These are phyloP conservation scores for Ophiostoma ips DNA, from an alignment of 2,329 filamentous ascomycete genomes.

Conservation along the genomic window DNA sequence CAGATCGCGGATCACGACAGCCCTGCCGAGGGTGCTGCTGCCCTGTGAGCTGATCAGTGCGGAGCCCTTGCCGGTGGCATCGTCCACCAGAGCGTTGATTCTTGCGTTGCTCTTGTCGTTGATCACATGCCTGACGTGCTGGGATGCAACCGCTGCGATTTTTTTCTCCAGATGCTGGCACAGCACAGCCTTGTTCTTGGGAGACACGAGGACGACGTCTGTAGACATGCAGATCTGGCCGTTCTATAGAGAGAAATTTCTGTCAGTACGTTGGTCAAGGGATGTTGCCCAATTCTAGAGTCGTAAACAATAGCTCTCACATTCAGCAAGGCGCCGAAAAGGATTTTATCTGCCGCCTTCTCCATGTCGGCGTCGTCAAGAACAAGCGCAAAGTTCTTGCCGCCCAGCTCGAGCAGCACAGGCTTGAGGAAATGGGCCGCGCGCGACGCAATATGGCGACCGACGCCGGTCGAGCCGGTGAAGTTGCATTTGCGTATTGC, in stretches of 20 bases:
- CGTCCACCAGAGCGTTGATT: constrained; percentile 50
- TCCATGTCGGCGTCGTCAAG: constrained; percentile 67
- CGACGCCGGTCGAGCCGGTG: constrained; percentile 63
- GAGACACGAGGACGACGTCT: constrained; percentile 48
- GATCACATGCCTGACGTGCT: constrained; percentile 52
- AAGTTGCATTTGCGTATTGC: constrained; percentile 72
- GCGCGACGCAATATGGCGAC: constrained; percentile 53
- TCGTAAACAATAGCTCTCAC: constrained; percentile 25
- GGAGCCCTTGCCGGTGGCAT: constrained; percentile 51
- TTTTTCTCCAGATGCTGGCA: constrained; percentile 27
- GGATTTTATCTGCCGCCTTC: constrained; percentile 17
- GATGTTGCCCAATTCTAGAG: no score
- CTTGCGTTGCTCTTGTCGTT: constrained; percentile 37
- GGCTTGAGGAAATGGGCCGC: constrained; percentile 68
- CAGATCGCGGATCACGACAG: no score
- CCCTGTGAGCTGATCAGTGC: no score
- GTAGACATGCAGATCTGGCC: constrained; percentile 84
- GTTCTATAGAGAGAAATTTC: not conserved
- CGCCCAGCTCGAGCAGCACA: constrained; percentile 66
- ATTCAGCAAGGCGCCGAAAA: not conserved
- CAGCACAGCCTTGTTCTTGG: not conserved
- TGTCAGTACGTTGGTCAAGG: not conserved
- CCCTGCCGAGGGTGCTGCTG: no score
- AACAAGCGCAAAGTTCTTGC: constrained; percentile 67
- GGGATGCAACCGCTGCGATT: constrained; percentile 28